phyloP scores from a whole-genome alignment of 768 basidiomycete species.

The Pleurotus salmoneostramineus region DNA sequence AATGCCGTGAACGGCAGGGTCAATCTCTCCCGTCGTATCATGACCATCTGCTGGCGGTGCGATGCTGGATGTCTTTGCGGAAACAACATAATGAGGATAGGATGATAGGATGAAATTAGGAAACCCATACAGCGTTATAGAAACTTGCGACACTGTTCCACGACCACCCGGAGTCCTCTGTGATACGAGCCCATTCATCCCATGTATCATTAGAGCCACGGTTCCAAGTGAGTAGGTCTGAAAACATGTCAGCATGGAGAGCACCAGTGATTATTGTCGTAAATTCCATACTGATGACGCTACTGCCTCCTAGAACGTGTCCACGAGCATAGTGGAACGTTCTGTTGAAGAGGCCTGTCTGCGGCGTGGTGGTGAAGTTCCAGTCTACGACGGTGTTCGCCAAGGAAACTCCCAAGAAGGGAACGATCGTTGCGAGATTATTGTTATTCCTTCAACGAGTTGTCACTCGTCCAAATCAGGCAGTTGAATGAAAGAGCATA shows the following conservation, averaged over 20 bases:
- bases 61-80: constrained; percentile 22
- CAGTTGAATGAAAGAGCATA: background rate
- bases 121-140: constrained; percentile 14
- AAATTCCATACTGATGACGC: constrained; percentile 16
- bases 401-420: constrained; percentile 3
- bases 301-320: constrained; percentile 14
- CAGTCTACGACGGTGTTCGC: constrained; percentile 14
- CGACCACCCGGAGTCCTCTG: constrained; percentile 24
- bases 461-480: background rate
- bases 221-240: constrained; percentile 19
- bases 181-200: constrained; percentile 16
- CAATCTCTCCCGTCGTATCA: constrained; percentile 22
- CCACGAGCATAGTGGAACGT: constrained; percentile 14
- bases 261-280: too few species aligned
- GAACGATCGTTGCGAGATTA: background rate
- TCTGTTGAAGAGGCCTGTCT: constrained; percentile 13
- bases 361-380: constrained; percentile 22
- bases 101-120: too few species aligned
- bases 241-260: background rate
- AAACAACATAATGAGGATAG: constrained; percentile 6
- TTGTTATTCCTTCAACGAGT: background rate
- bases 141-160: constrained; percentile 22
- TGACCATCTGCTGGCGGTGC: constrained; percentile 23
- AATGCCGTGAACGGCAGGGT: constrained; percentile 22
- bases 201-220: constrained; percentile 22